Percentiles rank a stretch among this genome's conserved stretches.
phyloP scores from a whole-genome alignment of 345 rosid species.

The Citrus unshiu region DNA sequence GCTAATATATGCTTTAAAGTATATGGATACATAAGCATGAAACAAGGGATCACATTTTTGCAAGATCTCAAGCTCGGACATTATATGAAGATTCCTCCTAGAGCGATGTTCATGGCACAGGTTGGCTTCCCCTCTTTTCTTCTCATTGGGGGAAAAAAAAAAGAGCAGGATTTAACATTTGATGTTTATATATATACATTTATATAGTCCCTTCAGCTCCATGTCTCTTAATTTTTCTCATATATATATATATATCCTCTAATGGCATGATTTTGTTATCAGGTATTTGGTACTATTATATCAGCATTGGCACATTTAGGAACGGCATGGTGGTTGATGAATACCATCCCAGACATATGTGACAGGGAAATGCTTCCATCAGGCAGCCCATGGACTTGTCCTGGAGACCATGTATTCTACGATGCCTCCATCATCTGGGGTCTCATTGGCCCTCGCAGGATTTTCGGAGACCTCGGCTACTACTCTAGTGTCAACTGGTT shows the following conservation, averaged over 20 bases:
- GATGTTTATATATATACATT: neutral
- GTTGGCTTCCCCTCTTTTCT: constrained; percentile 15
- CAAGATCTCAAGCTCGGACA: constrained; percentile 76
- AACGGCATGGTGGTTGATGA: constrained; percentile 76
- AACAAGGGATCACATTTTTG: constrained; percentile 54
- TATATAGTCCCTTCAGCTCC: too few species aligned
- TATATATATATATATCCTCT: neutral
- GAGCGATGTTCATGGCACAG: constrained; percentile 66
- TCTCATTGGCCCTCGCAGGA: constrained; percentile 57
- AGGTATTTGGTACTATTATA: constrained; percentile 58
- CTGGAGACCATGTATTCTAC: constrained; percentile 54
- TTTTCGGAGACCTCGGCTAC: constrained; percentile 66
- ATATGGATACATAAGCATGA: constrained; percentile 64
- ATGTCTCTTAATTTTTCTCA: neutral
- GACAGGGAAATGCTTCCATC: constrained; percentile 46
- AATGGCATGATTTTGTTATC: neutral
- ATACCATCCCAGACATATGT: constrained; percentile 49
- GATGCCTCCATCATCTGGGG: constrained; percentile 78
- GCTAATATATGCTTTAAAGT: constrained; percentile 65
- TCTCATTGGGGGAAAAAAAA: neutral
- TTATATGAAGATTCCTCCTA: constrained; percentile 78
- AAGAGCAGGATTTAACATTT: neutral
- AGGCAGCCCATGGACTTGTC: constrained; percentile 72
- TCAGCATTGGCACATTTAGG: constrained; percentile 48
- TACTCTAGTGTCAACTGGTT: constrained; percentile 61